phyloP scores from a whole-genome alignment of 148 eudicot genomes.

The Camellia lanceoleosa region DNA sequence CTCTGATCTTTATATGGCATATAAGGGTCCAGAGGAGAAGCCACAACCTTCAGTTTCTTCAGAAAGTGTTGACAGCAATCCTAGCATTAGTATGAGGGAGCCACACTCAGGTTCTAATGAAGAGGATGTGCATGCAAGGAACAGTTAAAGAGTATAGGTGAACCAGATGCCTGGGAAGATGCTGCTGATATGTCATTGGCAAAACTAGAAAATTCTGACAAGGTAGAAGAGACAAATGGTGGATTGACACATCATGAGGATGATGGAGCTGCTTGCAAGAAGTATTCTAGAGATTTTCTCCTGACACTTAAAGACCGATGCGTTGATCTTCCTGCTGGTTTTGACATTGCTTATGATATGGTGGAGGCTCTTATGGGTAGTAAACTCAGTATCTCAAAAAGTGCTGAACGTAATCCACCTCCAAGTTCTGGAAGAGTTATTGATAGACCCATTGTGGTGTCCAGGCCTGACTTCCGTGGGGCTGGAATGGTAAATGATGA shows the following conservation, averaged over 20 bases:
- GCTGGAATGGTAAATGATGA: slow-evolving; percentile 51
- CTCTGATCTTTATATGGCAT: slow-evolving; percentile 82
- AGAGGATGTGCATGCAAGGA: slow-evolving; percentile 31
- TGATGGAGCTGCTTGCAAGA: slow-evolving; percentile 47
- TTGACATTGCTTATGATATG: slow-evolving; percentile 44
- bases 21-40: slow-evolving; percentile 87
- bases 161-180: slow-evolving; percentile 99
- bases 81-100: slow-evolving; percentile 26
- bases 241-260: slow-evolving; percentile 19
- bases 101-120: slow-evolving; percentile 21
- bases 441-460: slow-evolving; percentile 43
- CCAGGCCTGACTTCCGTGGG: slow-evolving; percentile 56
- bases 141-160: slow-evolving; percentile 43
- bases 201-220: slow-evolving; percentile 42
- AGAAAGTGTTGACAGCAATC: slow-evolving; percentile 27
- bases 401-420: slow-evolving; percentile 34
- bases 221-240: slow-evolving; percentile 25
- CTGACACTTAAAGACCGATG: slow-evolving; percentile 65
- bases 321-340: slow-evolving; percentile 61
- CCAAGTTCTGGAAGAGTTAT: slow-evolving; percentile 59
- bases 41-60: slow-evolving; percentile 35
- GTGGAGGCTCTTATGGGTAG: slow-evolving; percentile 39
- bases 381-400: slow-evolving; percentile 28
- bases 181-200: slow-evolving; percentile 82
- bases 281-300: slow-evolving; percentile 85